Percentiles rank a stretch among this genome's conserved stretches.
Conservation (phyloP, 352 stramenopile genomes). For the Blastocystis sp. region DNA sequence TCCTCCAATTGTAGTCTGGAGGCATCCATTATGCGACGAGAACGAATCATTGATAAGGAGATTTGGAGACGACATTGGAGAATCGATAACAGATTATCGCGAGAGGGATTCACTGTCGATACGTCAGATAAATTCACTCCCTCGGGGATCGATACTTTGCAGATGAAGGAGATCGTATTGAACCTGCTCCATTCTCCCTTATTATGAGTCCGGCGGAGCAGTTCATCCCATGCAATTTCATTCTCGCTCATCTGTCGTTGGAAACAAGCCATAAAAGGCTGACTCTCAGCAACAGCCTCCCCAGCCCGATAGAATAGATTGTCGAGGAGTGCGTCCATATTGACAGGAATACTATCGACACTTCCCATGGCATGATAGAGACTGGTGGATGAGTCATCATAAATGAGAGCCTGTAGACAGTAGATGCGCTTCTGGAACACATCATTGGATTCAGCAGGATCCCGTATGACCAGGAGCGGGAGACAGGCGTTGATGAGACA, state of each 20-base stretch:
- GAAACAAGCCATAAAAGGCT: too few relatives aligned
- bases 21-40: background rate
- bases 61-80: background rate
- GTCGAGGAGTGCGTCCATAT: too few relatives aligned
- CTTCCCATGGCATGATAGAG: background rate
- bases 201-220: too few relatives aligned
- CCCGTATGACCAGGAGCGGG: background rate
- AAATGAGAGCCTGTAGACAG: background rate
- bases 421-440: background rate
- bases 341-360: too few relatives aligned
- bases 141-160: too few relatives aligned
- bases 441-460: background rate
- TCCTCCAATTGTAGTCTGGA: slow-evolving; percentile 4
- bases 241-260: too few relatives aligned
- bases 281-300: too few relatives aligned
- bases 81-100: background rate
- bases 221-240: too few relatives aligned
- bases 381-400: background rate
- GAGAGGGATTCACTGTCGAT: background rate
- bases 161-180: too few relatives aligned
- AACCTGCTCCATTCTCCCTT: too few relatives aligned
- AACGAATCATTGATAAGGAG: background rate
- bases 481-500: background rate
- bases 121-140: too few relatives aligned
- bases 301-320: too few relatives aligned